Conservation (phyloP, 2,329 filamentous ascomycete species). For the Westerdykella ornata region DNA sequence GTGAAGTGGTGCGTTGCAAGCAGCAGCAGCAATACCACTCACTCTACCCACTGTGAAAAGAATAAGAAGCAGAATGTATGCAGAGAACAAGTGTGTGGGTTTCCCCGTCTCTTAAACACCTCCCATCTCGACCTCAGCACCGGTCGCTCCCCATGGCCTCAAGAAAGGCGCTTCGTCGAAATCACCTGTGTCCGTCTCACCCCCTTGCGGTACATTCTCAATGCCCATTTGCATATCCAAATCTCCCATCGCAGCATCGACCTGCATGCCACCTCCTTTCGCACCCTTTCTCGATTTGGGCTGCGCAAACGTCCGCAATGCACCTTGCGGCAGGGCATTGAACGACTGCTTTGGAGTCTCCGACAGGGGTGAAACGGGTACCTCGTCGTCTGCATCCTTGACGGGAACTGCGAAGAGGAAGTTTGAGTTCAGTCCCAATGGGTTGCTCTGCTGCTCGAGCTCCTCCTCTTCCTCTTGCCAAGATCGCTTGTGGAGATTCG, state of each 20-base stretch:
- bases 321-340: conserved; percentile 14
- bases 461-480: conserved; percentile 39
- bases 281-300: conserved; percentile 19
- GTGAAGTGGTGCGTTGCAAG: too few species aligned
- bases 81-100: too few species aligned
- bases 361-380: conserved; percentile 32
- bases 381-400: conserved; percentile 25
- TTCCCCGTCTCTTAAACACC: conserved; percentile 18
- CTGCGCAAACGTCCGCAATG: conserved; percentile 25
- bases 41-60: too few species aligned
- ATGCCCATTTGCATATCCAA: conserved; percentile 28
- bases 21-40: too few species aligned
- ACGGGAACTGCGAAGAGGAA: conserved; percentile 24
- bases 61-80: too few species aligned
- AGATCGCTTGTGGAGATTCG: conserved; percentile 39
- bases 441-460: conserved; percentile 21
- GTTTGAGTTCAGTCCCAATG: conserved; percentile 14
- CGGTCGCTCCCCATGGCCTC: conserved; percentile 20
- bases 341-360: conserved; percentile 19
- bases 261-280: conserved; percentile 9
- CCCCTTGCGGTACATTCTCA: conserved; percentile 18
- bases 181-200: conserved; percentile 45
- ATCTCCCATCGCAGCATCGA: conserved; percentile 14
- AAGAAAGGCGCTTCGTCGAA: conserved; percentile 64
- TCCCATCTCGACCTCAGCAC: conserved; percentile 29